Percentiles rank a stretch among this genome's conserved stretches.
phyloP scores from a whole-genome alignment of 2,329 filamentous ascomycete species.

The Ceratocystis eucalypticola region DNA sequence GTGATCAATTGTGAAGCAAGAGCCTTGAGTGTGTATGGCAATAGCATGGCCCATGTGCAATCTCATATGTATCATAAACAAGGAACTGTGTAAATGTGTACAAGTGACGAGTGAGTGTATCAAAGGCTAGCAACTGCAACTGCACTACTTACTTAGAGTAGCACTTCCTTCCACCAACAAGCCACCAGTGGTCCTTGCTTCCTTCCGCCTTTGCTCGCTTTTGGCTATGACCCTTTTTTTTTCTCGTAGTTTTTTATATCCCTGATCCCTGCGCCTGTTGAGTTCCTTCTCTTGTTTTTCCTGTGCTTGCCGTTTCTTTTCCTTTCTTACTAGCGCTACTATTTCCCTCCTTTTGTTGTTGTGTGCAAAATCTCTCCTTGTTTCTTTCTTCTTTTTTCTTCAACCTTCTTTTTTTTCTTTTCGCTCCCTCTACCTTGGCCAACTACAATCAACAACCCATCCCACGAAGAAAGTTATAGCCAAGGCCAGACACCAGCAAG shows the following conservation, averaged over 20 bases:
- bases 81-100: too few relatives aligned
- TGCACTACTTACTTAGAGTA: neutral
- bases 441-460: neutral
- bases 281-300: neutral
- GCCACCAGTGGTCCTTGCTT: neutral
- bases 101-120: too few relatives aligned
- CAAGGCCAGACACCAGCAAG: too few relatives aligned
- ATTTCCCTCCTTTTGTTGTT: conserved; percentile 11
- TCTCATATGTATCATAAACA: too few relatives aligned
- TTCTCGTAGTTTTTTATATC: neutral
- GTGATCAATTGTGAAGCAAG: too few relatives aligned
- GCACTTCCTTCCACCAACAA: too few relatives aligned
- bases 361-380: neutral
- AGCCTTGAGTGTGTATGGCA: too few relatives aligned
- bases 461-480: too few relatives aligned
- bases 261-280: conserved; percentile 1
- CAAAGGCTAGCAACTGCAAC: neutral
- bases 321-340: neutral
- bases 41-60: too few relatives aligned
- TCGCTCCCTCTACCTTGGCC: neutral
- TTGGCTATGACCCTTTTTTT: conserved; percentile 5
- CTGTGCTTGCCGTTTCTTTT: conserved; percentile 2
- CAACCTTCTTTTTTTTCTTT: neutral
- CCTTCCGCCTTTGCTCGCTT: neutral
- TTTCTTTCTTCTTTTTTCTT: neutral